Base-by-base conservation (phyloP, 768 basidiomycete species). In the Lactifluus pinguis region DNA sequence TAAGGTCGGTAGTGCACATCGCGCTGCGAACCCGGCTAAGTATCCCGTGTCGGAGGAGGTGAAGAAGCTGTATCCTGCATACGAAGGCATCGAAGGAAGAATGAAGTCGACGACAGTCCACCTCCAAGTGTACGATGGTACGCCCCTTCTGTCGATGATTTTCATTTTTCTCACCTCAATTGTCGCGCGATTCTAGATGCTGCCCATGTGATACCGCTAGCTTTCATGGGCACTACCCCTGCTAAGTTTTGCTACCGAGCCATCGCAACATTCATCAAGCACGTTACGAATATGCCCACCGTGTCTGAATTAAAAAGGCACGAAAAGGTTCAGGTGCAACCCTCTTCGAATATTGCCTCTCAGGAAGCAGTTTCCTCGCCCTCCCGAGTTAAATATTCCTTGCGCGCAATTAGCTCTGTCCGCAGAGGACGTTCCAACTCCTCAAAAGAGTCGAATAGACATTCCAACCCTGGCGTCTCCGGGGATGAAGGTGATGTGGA, bases 121-220 rank as follows among this genome's bases (percentile, higher is more conserved):
- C 74, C 76, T 98, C 7, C 94, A 98, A 71, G 83, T 97, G 0
- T 97, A 94, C 68, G 94, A 98, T 68, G 92, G 91, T 80, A 47
- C 71, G 54, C 59, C 66, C 58, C 25, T 19, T 3, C 47, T 5
- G 6, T 42, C 50, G 64, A 59, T 60, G 55, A 51, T 9, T 21
- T 34, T 34, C 32, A 34, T 15, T 57, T 62, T 14, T 58, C 36
- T 30, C 21, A 14, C 11, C 44, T 49, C 44, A 54, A 41, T 29
- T 29, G 30, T n/a, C 21, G 17, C 17, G 2, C 2, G 17, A 3
- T 29, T 8, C 14, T 60, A 89, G 87, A 87, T 68, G 76, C 83
- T 3, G 84, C 87, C 0, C 88, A 90, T 70, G 78, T 87, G 42
- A 69, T 90, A 15, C 88, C 88, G 1, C 76, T 89, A 21, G 73